Base-by-base conservation (phyloP, 345 rosid species). In the Rhodamnia rubescens region DNA sequence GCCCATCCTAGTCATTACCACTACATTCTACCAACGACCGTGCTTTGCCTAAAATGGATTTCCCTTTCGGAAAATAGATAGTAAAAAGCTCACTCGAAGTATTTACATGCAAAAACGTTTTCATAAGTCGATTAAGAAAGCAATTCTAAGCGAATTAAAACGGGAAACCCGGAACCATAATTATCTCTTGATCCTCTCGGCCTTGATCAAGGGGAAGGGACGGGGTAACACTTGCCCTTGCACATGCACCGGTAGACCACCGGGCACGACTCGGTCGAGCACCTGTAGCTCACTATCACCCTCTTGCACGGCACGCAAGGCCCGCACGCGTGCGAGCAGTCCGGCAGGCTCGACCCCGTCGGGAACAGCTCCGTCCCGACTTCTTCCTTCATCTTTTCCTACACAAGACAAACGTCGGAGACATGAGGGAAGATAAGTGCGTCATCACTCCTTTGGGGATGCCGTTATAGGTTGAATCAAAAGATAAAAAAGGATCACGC, bases 261-360 rank as follows among this genome's bases (percentile, higher is more conserved):
- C 9, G 98, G 98, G 86, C 99, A 96, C 26, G 99, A 95, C 92
- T 97, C 99, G 1, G 95, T 57, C 51, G 98, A 91, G 86, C 99
- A 97, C 61, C 92, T 91, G 90, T 93, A 97, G 92, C 98, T 94
- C 85, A 96, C 94, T 96, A 96, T 94, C 69, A 97, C 99, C 59
- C 98, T 92, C 90, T 93, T 94, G 88, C 99, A 97, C 12, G 99
- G 99, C 59, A 91, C 89, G 74, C 99, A 97, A 4, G 98, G 87
- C 11, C 96, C 98, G 56, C 99, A 97, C 2, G 99, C 99, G 81
- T 95, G 96, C 3, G 96, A 90, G 85, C 99, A 97, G 74, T 97
- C 99, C 6, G 99, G 99, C 86, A 97, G 87, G 84, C 98, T 94
- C 75, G 99, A 97, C 21, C 99, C 99, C 6, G 93, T 91, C 22